Conservation (phyloP, 1,284 basidiomycete genomes). For the Lignosus rhinocerotis region DNA sequence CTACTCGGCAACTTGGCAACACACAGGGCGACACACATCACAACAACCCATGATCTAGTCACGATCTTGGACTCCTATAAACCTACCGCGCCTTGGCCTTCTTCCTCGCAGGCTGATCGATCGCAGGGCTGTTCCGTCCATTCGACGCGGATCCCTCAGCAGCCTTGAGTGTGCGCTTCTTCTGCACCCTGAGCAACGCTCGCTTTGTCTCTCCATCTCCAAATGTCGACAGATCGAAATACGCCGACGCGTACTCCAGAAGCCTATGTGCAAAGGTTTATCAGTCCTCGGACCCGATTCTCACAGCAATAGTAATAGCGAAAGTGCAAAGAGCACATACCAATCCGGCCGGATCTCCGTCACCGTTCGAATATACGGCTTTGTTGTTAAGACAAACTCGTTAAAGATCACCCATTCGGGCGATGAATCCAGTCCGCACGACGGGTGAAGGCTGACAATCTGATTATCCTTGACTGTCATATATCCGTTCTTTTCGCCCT, state of each 20-base stretch:
- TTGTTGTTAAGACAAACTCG: slow-evolving; percentile 94
- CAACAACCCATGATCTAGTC: too few relatives aligned
- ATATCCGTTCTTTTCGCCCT: slow-evolving; percentile 88
- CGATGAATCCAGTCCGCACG: slow-evolving; percentile 88
- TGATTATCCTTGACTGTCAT: slow-evolving; percentile 92
- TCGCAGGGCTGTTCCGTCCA: slow-evolving; percentile 10
- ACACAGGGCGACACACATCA: too few relatives aligned
- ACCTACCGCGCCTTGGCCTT: not conserved
- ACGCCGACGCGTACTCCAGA: slow-evolving; percentile 76
- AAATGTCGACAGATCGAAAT: slow-evolving; percentile 77
- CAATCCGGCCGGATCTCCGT: slow-evolving; percentile 90
- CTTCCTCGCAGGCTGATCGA: slow-evolving; percentile 8
- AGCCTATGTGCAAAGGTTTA: slow-evolving; percentile 54
- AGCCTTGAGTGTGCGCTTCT: slow-evolving; percentile 41
- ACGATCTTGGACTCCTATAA: too few relatives aligned
- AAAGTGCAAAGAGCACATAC: slow-evolving; percentile 42
- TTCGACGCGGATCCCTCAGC: slow-evolving; percentile 8
- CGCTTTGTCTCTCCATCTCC: slow-evolving; percentile 76
- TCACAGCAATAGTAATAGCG: too few relatives aligned
- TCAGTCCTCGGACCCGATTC: not conserved
- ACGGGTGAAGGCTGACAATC: slow-evolving; percentile 93
- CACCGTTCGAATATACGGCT: slow-evolving; percentile 89
- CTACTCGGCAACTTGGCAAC: too few relatives aligned
- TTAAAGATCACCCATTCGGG: slow-evolving; percentile 99
- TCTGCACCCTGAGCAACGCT: slow-evolving; percentile 51